Evolutionary conservation across 306 rosid genomes (phyloP), one percentile per base, ranked within the genome.

Genomic region (Macrotyloma uniflorum): DNA sequence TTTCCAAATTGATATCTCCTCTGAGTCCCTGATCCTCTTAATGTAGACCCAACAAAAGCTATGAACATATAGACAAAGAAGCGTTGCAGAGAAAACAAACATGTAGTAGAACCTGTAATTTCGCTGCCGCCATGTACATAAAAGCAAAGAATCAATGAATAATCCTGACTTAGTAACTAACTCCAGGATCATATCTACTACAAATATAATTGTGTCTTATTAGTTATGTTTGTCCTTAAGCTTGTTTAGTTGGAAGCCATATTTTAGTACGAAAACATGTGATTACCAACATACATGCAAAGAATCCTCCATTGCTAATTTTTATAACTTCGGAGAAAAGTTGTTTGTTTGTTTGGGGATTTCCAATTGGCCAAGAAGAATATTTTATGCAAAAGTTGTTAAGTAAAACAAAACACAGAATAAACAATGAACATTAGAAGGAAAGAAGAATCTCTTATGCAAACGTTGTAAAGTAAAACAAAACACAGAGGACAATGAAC

Each of bases 11-110:
- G 93, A 72, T 79, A 74, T 79, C 0, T 74, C 75, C 77, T 89
- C 88, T 14, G 88, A 62, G 36, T 85, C 47, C 91, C 74, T 81
- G 79, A 91, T 91, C 81, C 49, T 91, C 89, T 50, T 82, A 70
- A 89, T 76, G 75, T 91, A 87, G 71, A 91, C 88, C 96, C 96
- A 91, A 82, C 91, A 86, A 86, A 91, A 91, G 45, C 80, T 91
- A 67, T 91, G 96, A 75, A 91, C 61, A 70, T 84, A 91, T 32
- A 89, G 42, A 76, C 96, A 91, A 49, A 91, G 90, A 64, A 87
- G 78, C 47, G 96, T 87, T 28, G 91, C 75, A 58, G 88, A 87
- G 53, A 71, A 85, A 76, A 91, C 86, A 79, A 91, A 91, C 76
- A 83, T 80, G 86, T 82, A 91, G 90, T 78, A 91, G 87, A 89